Conservation (phyloP, 441 rosid species). For the Syzygium syzygioides region DNA sequence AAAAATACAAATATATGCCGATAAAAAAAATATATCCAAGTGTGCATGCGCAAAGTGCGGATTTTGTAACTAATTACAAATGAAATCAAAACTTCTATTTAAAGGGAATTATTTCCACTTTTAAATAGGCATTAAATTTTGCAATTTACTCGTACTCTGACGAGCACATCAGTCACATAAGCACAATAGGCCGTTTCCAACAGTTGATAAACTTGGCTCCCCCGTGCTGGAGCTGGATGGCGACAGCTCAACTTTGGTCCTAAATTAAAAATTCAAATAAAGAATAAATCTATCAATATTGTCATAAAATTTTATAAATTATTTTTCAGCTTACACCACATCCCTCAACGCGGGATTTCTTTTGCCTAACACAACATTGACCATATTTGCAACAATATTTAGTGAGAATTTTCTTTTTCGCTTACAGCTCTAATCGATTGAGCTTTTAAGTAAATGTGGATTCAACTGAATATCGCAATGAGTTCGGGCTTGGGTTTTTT, state of each 20-base stretch:
- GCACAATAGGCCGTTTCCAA: neutral
- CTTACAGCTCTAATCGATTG: neutral
- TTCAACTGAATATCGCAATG: rapidly evolving
- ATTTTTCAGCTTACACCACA: neutral
- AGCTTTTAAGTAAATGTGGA: neutral
- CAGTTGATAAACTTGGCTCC: neutral
- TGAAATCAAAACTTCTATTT: neutral
- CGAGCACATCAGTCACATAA: neutral
- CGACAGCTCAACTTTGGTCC: neutral
- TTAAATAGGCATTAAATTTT: too few relatives aligned
- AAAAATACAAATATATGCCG: neutral
- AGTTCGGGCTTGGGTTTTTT: neutral
- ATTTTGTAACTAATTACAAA: neutral
- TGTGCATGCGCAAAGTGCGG: too few relatives aligned
- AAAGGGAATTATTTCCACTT: neutral
- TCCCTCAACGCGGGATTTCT: neutral
- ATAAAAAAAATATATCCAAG: neutral
- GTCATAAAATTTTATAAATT: neutral
- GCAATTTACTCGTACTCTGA: too few relatives aligned
- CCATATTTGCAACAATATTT: neutral
- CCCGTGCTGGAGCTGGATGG: neutral
- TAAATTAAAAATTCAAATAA: neutral
- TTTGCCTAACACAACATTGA: neutral
- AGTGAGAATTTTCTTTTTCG: neutral
- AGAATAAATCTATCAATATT: neutral